These are phyloP conservation scores for Cladosporium oxysporum DNA, from an alignment of 2,329 filamentous ascomycete genomes.

Conservation along the genomic window DNA sequence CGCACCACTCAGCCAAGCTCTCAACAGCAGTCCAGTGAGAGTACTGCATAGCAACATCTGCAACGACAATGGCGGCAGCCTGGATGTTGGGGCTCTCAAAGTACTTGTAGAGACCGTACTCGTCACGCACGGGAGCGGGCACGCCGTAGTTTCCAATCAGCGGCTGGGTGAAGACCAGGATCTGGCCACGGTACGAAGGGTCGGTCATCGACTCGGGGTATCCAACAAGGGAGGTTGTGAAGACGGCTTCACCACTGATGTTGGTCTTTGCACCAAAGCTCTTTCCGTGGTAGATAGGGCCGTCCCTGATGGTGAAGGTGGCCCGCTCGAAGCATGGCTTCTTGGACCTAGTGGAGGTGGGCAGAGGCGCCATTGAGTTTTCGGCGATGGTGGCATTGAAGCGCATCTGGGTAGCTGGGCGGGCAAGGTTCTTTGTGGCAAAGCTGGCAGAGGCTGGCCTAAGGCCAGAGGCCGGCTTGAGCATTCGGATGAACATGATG, in stretches of 20 bases:
- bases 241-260: constrained; percentile 96
- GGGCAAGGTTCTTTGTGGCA: constrained; percentile 49
- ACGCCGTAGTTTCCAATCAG: constrained; percentile 99
- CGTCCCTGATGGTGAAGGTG: constrained; percentile 94
- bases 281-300: constrained; percentile 92
- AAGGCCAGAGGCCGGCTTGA: constrained; percentile 53
- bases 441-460: constrained; percentile 43
- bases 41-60: constrained; percentile 90
- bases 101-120: constrained; percentile 90
- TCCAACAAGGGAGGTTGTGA: constrained; percentile 95
- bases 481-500: constrained; percentile 59
- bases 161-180: constrained; percentile 96
- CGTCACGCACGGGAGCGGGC: constrained; percentile 79
- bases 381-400: constrained; percentile 63
- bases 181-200: constrained; percentile 77
- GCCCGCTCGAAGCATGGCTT: constrained; percentile 75
- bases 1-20: constrained; percentile 90
- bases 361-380: constrained; percentile 68
- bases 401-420: constrained; percentile 49
- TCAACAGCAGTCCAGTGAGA: constrained; percentile 99
- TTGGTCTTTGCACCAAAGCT: constrained; percentile 96
- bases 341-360: constrained; percentile 56
- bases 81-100: constrained; percentile 98
- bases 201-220: constrained; percentile 87
- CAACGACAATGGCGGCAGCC: constrained; percentile 91